Evolutionary conservation across 2,329 filamentous ascomycete species (phyloP).

Genomic region (Eutypa lata): DNA sequence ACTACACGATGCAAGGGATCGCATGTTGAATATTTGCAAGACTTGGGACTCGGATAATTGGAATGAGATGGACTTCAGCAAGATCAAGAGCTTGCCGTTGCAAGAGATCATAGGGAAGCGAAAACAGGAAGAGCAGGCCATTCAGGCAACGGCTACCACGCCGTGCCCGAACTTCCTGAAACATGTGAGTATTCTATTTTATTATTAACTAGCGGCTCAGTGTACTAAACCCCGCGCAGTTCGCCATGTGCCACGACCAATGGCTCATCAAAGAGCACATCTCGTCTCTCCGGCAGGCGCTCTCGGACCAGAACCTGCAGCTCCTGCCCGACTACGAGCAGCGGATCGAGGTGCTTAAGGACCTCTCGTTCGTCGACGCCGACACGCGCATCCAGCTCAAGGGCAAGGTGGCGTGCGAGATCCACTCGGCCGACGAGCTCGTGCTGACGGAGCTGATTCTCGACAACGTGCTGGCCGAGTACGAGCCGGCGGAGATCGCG

Average conservation of each 20-base stretch:
- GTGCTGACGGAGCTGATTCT: constrained; percentile 94
- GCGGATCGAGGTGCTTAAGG: constrained; percentile 84
- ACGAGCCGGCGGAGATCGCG: constrained; percentile 94
- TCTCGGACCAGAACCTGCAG: constrained; percentile 95
- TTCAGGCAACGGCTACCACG: constrained; percentile 63
- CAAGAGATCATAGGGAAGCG: constrained; percentile 77
- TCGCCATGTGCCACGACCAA: constrained; percentile 93
- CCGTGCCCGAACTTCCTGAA: constrained; percentile 78
- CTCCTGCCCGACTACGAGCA: constrained; percentile 96
- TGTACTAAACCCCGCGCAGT: constrained; percentile 56
- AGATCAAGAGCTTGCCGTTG: constrained; percentile 77
- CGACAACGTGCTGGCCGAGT: constrained; percentile 93
- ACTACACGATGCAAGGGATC: constrained; percentile 57
- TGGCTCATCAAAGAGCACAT: constrained; percentile 97
- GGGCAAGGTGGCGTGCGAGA: constrained; percentile 97
- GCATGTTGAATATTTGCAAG: constrained; percentile 65
- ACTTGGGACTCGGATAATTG: constrained; percentile 74
- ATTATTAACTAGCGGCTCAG: constrained; percentile 1
- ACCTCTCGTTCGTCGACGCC: constrained; percentile 88
- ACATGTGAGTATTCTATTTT: constrained; percentile 63
- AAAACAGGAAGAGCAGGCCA: constrained; percentile 56
- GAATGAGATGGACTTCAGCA: constrained; percentile 79
- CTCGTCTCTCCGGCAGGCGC: constrained; percentile 76
- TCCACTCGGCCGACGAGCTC: constrained; percentile 94
- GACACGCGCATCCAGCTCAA: constrained; percentile 88